Percentiles rank a stretch among this genome's conserved stretches.
Evolutionary conservation across 2,329 filamentous ascomycete species (phyloP).

Genomic region (Mycosphaerella sp.): DNA sequence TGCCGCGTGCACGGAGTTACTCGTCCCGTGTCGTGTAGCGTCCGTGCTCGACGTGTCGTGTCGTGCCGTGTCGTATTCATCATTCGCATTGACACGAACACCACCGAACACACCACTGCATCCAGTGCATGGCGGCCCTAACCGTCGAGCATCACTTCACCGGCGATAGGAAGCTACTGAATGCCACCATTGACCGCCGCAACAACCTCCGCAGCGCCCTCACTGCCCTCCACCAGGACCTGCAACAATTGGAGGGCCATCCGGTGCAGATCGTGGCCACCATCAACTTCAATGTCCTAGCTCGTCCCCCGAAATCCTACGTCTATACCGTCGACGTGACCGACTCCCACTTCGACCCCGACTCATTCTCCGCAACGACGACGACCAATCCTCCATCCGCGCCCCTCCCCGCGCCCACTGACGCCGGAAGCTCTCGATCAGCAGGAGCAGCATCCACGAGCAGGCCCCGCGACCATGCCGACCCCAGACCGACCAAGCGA

Average conservation of each 20-base stretch:
- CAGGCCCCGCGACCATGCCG: background rate
- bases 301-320: slow-evolving; percentile 17
- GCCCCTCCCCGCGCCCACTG: background rate
- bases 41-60: background rate
- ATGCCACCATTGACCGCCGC: slow-evolving; percentile 19
- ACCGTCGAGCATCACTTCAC: slow-evolving; percentile 23
- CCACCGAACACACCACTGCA: no score
- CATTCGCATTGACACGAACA: background rate
- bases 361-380: slow-evolving; percentile 13
- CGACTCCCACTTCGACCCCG: slow-evolving; percentile 16
- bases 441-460: background rate
- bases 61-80: background rate
- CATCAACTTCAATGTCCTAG: slow-evolving; percentile 21
- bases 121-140: background rate
- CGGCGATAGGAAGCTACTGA: slow-evolving; percentile 23
- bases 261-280: slow-evolving; percentile 21
- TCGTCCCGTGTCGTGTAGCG: background rate
- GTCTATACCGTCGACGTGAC: slow-evolving; percentile 21
- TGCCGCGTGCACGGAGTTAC: no score
- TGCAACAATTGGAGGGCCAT: slow-evolving; percentile 17
- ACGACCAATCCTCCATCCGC: no score
- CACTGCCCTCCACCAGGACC: slow-evolving; percentile 17
- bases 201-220: slow-evolving; percentile 21
- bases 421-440: slow-evolving; percentile 8
- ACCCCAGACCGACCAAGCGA: slow-evolving; percentile 19